Evolutionary conservation across 805 yeast species (phyloP).

Genomic region (Candida glaebosa): DNA sequence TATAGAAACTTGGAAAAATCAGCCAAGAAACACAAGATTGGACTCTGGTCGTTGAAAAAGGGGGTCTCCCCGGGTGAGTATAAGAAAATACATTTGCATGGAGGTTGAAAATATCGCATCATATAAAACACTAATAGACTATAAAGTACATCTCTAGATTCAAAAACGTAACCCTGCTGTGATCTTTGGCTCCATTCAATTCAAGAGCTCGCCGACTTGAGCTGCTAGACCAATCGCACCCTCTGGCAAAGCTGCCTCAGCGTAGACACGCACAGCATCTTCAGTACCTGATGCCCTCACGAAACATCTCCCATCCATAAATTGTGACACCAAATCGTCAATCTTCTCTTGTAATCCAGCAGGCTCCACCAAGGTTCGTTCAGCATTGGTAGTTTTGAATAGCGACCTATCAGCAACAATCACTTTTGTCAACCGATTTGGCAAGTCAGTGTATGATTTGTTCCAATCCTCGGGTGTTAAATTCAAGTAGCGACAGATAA

Average conservation of each 20-base stretch:
- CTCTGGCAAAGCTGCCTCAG: constrained; percentile 64
- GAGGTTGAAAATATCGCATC: constrained; percentile 1
- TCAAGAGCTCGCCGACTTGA: constrained; percentile 22
- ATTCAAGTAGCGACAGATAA: constrained; percentile 53
- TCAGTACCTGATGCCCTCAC: constrained; percentile 98
- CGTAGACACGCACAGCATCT: constrained; percentile 93
- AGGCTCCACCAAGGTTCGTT: constrained; percentile 75
- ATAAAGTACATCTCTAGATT: neutral
- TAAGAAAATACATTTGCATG: constrained; percentile 44
- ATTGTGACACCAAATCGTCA: constrained; percentile 58
- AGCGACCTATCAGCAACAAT: constrained; percentile 75
- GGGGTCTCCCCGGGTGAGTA: constrained; percentile 75
- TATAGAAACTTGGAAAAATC: constrained; percentile 57
- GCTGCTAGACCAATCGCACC: constrained; percentile 26
- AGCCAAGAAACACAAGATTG: constrained; percentile 56
- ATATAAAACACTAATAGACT: no score
- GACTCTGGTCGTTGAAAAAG: constrained; percentile 64
- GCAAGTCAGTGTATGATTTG: constrained; percentile 73
- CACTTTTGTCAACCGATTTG: constrained; percentile 79
- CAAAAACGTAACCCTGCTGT: neutral
- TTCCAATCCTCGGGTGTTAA: constrained; percentile 74
- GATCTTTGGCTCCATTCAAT: neutral
- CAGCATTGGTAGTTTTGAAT: constrained; percentile 88
- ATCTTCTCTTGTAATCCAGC: constrained; percentile 71
- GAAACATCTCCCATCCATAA: constrained; percentile 71